These are phyloP conservation scores for Epichloe gansuensis DNA, from an alignment of 2,329 filamentous ascomycete species.

Conservation along the genomic window DNA sequence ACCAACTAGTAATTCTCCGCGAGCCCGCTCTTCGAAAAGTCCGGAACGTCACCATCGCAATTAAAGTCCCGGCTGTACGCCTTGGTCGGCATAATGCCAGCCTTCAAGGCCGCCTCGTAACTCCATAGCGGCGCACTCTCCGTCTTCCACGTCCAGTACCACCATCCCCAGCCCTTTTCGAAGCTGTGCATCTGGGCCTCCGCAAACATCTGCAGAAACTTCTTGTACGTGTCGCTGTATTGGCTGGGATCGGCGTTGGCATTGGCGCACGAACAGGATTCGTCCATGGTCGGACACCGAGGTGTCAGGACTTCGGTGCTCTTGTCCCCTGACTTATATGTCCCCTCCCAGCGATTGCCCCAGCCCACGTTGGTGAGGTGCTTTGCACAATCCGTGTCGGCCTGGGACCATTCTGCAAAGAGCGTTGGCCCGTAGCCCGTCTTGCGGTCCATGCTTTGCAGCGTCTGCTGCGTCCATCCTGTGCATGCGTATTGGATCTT, in stretches of 20 bases:
- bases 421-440: constrained; percentile 87
- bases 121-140: constrained; percentile 84
- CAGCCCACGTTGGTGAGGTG: constrained; percentile 82
- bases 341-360: constrained; percentile 87
- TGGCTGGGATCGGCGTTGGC: constrained; percentile 61
- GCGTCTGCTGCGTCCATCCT: constrained; percentile 72
- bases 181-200: constrained; percentile 94
- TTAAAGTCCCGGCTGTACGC: constrained; percentile 59
- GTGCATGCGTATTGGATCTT: constrained; percentile 82
- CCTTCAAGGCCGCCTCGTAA: constrained; percentile 65
- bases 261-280: constrained; percentile 55
- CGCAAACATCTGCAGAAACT: constrained; percentile 79
- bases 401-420: constrained; percentile 94
- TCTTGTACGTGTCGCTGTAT: constrained; percentile 66
- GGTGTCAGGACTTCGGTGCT: constrained; percentile 52
- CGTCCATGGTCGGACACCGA: constrained; percentile 56
- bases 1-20: constrained; percentile 33
- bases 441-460: constrained; percentile 54
- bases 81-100: constrained; percentile 66
- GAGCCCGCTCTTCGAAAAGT: constrained; percentile 32
- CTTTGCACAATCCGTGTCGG: constrained; percentile 84
- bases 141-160: constrained; percentile 98
- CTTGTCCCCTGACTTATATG: constrained; percentile 54
- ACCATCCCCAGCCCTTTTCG: constrained; percentile 91
- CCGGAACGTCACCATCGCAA: constrained; percentile 46